phyloP scores from a whole-genome alignment of 1,139 yeast genomes.

The Candida tunisiensis region DNA sequence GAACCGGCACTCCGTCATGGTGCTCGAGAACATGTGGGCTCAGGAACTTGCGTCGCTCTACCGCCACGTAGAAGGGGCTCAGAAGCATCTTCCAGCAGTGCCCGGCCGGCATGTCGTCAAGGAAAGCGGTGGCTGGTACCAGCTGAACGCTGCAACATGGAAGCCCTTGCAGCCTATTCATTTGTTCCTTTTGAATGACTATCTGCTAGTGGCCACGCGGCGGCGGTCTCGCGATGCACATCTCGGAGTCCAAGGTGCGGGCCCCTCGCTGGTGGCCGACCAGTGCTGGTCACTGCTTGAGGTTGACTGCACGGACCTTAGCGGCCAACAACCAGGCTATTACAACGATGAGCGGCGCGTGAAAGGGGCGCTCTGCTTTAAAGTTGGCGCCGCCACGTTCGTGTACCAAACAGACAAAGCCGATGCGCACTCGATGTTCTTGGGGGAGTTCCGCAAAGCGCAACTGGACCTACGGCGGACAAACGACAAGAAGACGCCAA shows the following conservation, averaged over 20 bases:
- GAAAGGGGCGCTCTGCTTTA: conserved; percentile 18
- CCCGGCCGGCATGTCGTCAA: conserved; percentile 74
- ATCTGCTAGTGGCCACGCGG: conserved; percentile 56
- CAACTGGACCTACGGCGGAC: conserved; percentile 36
- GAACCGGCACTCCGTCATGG: conserved; percentile 54
- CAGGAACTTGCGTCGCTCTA: conserved; percentile 54
- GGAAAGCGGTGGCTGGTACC: conserved; percentile 78
- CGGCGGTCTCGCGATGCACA: conserved; percentile 23
- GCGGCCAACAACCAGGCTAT: conserved; percentile 16
- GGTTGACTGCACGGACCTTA: conserved; percentile 31
- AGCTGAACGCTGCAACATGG: conserved; percentile 76
- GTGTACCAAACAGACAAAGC: conserved; percentile 50
- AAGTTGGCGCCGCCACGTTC: conserved; percentile 31
- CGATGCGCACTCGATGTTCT: conserved; percentile 40
- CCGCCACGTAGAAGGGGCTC: conserved; percentile 82
- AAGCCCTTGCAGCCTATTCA: conserved; percentile 66
- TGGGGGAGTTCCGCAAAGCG: conserved; percentile 46
- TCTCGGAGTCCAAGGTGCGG: conserved; percentile 9
- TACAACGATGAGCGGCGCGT: conserved; percentile 24
- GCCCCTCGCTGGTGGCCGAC: conserved; percentile 36
- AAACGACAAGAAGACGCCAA: not conserved
- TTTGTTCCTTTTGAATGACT: conserved; percentile 62
- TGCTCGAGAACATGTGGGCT: conserved; percentile 71
- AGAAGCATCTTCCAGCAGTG: conserved; percentile 54
- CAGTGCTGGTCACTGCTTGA: conserved; percentile 69